phyloP scores from a whole-genome alignment of 495 filamentous ascomycete genomes.

The Podospora pseudocomata region DNA sequence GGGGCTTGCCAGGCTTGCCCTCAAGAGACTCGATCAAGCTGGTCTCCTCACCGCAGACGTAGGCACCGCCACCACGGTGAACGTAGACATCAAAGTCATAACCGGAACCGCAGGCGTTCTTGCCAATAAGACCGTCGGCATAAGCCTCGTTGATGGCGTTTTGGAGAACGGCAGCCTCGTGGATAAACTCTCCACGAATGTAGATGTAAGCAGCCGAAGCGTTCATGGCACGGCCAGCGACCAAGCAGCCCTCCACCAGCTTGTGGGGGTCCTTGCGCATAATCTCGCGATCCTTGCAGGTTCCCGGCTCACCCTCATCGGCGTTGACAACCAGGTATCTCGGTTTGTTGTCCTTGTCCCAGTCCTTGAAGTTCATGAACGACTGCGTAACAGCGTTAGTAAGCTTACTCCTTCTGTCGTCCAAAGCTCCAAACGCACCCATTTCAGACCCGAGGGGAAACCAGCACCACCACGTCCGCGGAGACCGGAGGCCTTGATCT shows the following conservation, averaged over 20 bases:
- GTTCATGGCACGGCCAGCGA: conserved; percentile 96
- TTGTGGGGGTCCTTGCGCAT: conserved; percentile 99
- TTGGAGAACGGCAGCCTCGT: conserved; percentile 92
- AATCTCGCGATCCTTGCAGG: conserved; percentile 99
- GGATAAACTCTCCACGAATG: conserved; percentile 97
- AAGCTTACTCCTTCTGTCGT: not conserved
- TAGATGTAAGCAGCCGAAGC: conserved; percentile 98
- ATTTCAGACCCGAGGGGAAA: conserved; percentile 98
- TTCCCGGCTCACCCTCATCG: conserved; percentile 97
- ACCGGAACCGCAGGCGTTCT: conserved; percentile 93
- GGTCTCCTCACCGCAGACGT: conserved; percentile 97
- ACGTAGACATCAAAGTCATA: conserved; percentile 98
- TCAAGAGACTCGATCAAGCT: conserved; percentile 96
- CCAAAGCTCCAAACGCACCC: conserved; percentile 55
- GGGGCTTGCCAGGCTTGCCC: conserved; percentile 96
- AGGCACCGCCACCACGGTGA: conserved; percentile 95
- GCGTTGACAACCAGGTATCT: conserved; percentile 97
- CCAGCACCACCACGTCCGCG: conserved; percentile 95
- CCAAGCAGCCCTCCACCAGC: conserved; percentile 93
- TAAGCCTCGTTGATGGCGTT: conserved; percentile 97
- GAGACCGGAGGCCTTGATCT: conserved; percentile 93
- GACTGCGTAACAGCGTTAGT: conserved; percentile 56
- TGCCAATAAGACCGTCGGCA: conserved; percentile 85
- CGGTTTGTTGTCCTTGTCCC: conserved; percentile 96
- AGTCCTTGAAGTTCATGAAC: conserved; percentile 99